A percentile compares a stretch with the other conserved stretches of the same genome.
These are phyloP conservation scores for Stagonosporopsis cucurbitacearum DNA, from an alignment of 2,329 filamentous ascomycete genomes.

Conservation along the genomic window DNA sequence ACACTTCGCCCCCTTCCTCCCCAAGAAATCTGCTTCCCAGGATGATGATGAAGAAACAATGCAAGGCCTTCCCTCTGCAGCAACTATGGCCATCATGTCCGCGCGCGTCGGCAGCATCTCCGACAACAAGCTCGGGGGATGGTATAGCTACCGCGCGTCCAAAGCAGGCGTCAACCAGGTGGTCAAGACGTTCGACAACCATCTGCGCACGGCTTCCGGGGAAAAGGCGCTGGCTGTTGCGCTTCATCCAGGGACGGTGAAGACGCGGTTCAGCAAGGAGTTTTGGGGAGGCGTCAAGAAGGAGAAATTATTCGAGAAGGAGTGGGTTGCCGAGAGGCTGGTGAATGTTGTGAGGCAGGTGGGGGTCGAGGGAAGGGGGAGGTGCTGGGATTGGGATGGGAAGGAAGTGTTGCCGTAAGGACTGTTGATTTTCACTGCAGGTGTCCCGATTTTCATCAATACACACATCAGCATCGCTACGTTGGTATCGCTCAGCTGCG, in stretches of 20 bases:
- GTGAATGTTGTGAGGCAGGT: slow-evolving; percentile 70
- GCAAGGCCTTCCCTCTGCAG: slow-evolving; percentile 54
- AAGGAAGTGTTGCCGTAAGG: slow-evolving; percentile 47
- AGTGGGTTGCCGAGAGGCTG: slow-evolving; percentile 70
- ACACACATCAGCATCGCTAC: neutral
- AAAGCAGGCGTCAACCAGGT: slow-evolving; percentile 78
- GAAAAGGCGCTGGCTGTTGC: slow-evolving; percentile 71
- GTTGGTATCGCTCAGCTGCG: neutral
- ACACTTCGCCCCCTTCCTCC: slow-evolving; percentile 73
- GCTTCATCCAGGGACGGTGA: slow-evolving; percentile 82
- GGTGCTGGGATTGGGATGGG: slow-evolving; percentile 50
- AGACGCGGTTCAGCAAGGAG: slow-evolving; percentile 72
- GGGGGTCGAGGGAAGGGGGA: slow-evolving; percentile 56
- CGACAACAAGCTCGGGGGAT: slow-evolving; percentile 77
- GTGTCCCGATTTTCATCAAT: neutral
- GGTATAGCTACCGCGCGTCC: slow-evolving; percentile 80
- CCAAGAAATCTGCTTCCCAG: slow-evolving; percentile 55
- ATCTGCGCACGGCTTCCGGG: slow-evolving; percentile 63
- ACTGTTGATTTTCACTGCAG: neutral
- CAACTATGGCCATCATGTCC: slow-evolving; percentile 76
- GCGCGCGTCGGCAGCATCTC: slow-evolving; percentile 77
- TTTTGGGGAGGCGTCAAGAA: slow-evolving; percentile 72
- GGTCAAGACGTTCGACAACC: slow-evolving; percentile 73
- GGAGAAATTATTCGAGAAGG: slow-evolving; percentile 70
- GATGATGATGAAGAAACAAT: slow-evolving; percentile 22